Evolutionary conservation across 1,284 basidiomycete genomes (phyloP), one percentile per base, ranked within the genome.

Genomic region (Porodaedalea pini): DNA sequence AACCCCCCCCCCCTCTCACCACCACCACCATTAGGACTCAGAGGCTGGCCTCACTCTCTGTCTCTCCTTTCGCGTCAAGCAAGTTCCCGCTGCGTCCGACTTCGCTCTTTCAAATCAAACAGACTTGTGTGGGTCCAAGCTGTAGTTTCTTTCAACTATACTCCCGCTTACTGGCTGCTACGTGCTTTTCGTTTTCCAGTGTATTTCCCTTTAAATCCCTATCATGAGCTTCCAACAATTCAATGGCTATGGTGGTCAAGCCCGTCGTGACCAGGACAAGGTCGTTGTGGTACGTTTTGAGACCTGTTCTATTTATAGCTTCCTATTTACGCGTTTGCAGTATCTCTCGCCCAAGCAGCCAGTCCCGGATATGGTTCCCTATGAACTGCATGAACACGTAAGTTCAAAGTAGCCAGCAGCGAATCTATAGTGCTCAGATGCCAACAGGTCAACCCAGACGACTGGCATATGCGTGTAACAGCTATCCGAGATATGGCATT

Each of bases 391-490:
- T 36, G 64, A 65, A 58, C 67, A 65, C 29, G 73, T 74, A 25
- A 25, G 61, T 32, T 29, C 21, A 21, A 15, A 3, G 13, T 6
- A 27, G 11, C 43, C 48, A n/a, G 6, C n/a, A 15, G 44, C 10
- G 34, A 15, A 36, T 32, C 13, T 25, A 40, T 15, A 25, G 15
- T 3, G 36, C n/a, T 10, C 19, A 48, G 56, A 43, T 23, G 23
- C 23, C 23, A 29, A 29, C 37, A 82, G 80, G 70, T 81, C 57
- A 67, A 73, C 3, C 67, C 70, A 2, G 77, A 76, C 47, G 71
- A 71, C 10, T 83, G 81, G 79, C 70, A 70, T 36, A 64, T 66
- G 13, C 74, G 81, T 41, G 57, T 80, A 40, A 68, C 72, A 17
- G 65, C 70, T 6, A 70, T 82, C 45, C 67, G 70, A 7, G 67